Evolutionary conservation across 1,284 basidiomycete genomes (phyloP).

Genomic region (Trametes versicolor): DNA sequence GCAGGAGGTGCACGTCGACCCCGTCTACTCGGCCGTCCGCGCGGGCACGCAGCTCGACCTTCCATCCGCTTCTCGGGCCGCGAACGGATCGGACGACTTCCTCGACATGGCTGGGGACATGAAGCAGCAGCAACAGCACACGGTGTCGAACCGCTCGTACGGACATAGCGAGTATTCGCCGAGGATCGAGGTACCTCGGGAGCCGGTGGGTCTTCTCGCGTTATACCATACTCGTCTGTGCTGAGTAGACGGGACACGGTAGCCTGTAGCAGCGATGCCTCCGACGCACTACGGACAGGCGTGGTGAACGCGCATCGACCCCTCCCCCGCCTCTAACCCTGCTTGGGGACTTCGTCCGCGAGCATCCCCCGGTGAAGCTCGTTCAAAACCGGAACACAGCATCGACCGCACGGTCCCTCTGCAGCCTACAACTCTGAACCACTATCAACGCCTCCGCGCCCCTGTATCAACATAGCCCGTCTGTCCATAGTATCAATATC

Average conservation of each 20-base stretch:
- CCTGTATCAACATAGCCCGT: constrained; percentile 20
- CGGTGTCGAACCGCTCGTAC: constrained; percentile 8
- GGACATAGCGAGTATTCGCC: constrained; percentile 18
- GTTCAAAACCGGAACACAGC: neutral
- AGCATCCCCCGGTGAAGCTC: neutral
- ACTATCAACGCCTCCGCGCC: neutral
- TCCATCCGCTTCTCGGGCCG: neutral
- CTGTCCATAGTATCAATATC: constrained; percentile 20
- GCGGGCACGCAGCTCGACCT: neutral
- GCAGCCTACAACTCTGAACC: neutral
- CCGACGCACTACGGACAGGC: constrained; percentile 27
- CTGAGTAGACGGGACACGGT: neutral
- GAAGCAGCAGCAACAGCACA: neutral
- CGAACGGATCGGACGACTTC: constrained; percentile 12
- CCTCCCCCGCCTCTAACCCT: neutral
- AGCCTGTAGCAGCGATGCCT: constrained; percentile 9
- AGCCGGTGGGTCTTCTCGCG: constrained; percentile 19
- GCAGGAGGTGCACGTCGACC: constrained; percentile 26
- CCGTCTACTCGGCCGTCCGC: constrained; percentile 29
- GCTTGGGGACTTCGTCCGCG: neutral
- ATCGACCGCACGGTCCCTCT: too few relatives aligned
- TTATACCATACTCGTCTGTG: neutral
- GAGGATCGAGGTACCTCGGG: constrained; percentile 25
- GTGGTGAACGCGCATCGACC: constrained; percentile 9
- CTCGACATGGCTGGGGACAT: constrained; percentile 3